A percentile compares a stretch with the other conserved stretches of the same genome.
Evolutionary conservation across 2,329 filamentous ascomycete species (phyloP).

Genomic region (Bretziella fagacearum): DNA sequence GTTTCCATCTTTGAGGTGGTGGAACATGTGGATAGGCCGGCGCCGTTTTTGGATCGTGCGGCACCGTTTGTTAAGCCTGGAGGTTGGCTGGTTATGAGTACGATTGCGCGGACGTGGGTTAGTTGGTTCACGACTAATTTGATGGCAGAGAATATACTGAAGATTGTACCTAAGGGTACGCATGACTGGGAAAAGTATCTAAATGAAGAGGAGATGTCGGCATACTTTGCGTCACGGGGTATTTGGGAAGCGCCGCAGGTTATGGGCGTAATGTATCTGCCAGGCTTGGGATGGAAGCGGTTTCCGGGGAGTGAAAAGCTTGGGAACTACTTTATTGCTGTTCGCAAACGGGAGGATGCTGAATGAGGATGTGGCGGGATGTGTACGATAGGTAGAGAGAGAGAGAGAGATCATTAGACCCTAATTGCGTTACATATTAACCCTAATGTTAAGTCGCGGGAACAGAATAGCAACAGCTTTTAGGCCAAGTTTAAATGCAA

Average conservation of each 20-base stretch:
- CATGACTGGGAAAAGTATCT: constrained; percentile 97
- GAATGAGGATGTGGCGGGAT: too few species aligned
- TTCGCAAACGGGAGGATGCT: constrained; percentile 31
- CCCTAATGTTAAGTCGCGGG: too few species aligned
- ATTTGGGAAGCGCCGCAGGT: constrained; percentile 45
- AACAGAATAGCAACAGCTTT: too few species aligned
- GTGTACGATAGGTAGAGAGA: constrained; percentile 8
- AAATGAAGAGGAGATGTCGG: constrained; percentile 60
- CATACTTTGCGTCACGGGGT: constrained; percentile 33
- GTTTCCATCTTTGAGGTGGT: constrained; percentile 87
- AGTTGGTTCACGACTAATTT: constrained; percentile 89
- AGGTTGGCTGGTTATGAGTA: constrained; percentile 84
- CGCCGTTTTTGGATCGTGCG: constrained; percentile 54
- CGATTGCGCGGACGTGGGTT: constrained; percentile 75
- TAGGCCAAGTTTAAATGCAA: neutral
- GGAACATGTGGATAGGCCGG: constrained; percentile 70
- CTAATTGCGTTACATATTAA: too few species aligned
- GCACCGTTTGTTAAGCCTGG: constrained; percentile 68
- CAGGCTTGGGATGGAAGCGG: constrained; percentile 76
- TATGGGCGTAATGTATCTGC: constrained; percentile 79
- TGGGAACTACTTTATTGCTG: constrained; percentile 93
- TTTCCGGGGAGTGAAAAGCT: constrained; percentile 65
- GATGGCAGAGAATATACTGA: constrained; percentile 70
- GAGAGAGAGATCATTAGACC: too few species aligned
- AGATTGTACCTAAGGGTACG: constrained; percentile 80